Evolutionary conservation across 768 basidiomycete genomes (phyloP).

Genomic region (Mycena alexandri): DNA sequence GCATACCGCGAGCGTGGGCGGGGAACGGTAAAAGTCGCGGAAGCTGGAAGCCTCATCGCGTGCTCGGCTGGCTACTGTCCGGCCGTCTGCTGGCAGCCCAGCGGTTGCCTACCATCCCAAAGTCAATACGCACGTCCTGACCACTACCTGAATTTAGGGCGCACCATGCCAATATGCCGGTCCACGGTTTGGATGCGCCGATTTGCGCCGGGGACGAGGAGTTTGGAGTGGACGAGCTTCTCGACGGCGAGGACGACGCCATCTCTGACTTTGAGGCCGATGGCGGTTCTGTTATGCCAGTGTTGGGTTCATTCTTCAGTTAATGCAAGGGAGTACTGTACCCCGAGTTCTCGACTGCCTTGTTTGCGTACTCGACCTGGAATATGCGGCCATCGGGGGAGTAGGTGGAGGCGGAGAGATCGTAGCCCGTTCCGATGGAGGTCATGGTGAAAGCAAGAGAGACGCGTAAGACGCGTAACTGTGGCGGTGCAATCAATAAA

Average conservation of each 20-base stretch:
- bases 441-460: constrained; percentile 72
- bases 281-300: constrained; percentile 82
- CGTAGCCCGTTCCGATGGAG: constrained; percentile 99
- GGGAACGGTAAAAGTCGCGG: constrained; percentile 79
- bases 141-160: constrained; percentile 28
- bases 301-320: background rate
- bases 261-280: constrained; percentile 94
- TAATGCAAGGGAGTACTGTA: constrained; percentile 66
- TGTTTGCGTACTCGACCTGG: constrained; percentile 98
- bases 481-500: background rate
- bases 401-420: constrained; percentile 94
- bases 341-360: constrained; percentile 99
- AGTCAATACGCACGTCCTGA: constrained; percentile 13
- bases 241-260: constrained; percentile 97
- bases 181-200: constrained; percentile 94
- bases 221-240: constrained; percentile 96
- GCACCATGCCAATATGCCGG: constrained; percentile 91
- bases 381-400: constrained; percentile 99
- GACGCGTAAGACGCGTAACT: constrained; percentile 34
- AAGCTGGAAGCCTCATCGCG: constrained; percentile 85
- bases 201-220: constrained; percentile 93
- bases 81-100: constrained; percentile 93
- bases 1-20: constrained; percentile 83
- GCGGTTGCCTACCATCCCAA: constrained; percentile 79
- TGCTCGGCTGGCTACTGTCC: constrained; percentile 87